Evolutionary conservation across 441 rosid species (phyloP).

Genomic region (Adansonia gregorii): DNA sequence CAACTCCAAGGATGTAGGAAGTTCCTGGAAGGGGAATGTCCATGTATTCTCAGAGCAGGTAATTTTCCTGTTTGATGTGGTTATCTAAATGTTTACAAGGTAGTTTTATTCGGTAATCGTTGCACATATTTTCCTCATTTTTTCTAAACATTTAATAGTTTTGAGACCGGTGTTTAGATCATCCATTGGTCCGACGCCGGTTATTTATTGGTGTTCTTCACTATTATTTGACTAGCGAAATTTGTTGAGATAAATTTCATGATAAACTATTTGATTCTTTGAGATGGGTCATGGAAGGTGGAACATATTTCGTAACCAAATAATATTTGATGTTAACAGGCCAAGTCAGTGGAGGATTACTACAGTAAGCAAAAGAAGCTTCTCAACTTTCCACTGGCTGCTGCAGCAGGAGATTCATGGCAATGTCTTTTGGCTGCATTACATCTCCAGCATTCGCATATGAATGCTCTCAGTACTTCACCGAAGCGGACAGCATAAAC

Average conservation of each 20-base stretch:
- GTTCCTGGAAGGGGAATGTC: slow-evolving; percentile 48
- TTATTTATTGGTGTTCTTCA: neutral
- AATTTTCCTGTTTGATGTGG: slow-evolving; percentile 13
- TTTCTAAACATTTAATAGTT: neutral
- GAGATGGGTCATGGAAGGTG: neutral
- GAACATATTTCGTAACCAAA: neutral
- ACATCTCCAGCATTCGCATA: slow-evolving; percentile 54
- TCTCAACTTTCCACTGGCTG: slow-evolving; percentile 64
- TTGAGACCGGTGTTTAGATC: neutral
- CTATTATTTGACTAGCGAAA: neutral
- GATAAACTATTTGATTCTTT: neutral
- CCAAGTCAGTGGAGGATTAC: slow-evolving; percentile 73
- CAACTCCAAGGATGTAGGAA: slow-evolving; percentile 30
- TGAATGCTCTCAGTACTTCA: slow-evolving; percentile 51
- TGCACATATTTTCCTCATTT: neutral
- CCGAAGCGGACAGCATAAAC: slow-evolving; percentile 67
- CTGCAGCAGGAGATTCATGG: slow-evolving; percentile 80
- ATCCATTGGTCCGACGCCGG: neutral
- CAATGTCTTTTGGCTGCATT: slow-evolving; percentile 80
- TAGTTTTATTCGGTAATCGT: neutral
- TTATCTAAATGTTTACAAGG: neutral
- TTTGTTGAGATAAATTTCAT: neutral
- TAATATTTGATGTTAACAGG: slow-evolving; percentile 33
- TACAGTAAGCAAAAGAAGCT: slow-evolving; percentile 78
- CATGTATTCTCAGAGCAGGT: slow-evolving; percentile 41